Evolutionary conservation across 139 green algal genomes (phyloP), one percentile per base, ranked within the genome.

Genomic region (Micractinium conductrix): DNA sequence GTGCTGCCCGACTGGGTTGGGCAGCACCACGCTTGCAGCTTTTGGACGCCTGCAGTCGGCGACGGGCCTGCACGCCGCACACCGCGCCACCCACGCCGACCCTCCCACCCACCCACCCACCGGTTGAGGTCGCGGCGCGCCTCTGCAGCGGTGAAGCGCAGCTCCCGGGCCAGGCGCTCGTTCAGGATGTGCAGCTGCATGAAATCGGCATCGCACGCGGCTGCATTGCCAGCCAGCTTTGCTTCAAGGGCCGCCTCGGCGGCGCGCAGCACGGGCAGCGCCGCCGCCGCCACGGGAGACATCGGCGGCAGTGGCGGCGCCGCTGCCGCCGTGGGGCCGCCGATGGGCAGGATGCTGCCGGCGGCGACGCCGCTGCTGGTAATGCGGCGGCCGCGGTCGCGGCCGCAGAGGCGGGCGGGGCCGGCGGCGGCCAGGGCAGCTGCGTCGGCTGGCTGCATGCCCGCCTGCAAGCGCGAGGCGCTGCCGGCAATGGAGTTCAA

Each of bases 201-300:
- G n/a, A 76, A 76, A 19, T 84, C 78, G 12, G 30, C 63, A 8
- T 76, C 33, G 28, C 62, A 75, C 7, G 17, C 78, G 1, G 62
- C 62, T 10, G 78, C 65, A 35, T 35, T 35, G 45, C 55, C 26
- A 4, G n/a, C 79, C 44, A 84, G 67, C 79, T 78, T 78, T 22
- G 67, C 67, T 1, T 44, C 45, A 0, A 84, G 67, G 3, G 79
- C 79, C 45, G 65, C 79, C 79, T 84, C 79, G 10, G 79, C 79
- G 2, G 79, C 79, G 26, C 37, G 60, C 26, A 71, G 79, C 38
- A 58, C 76, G 4, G 76, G 76, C 19, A 72, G 55, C 38, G 58
- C 62, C 35, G 40, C 55, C 17, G 76, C 76, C 12, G 42, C 37
- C 12, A 28, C 37, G 28, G 38, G 9, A 4, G 55, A 73, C 76